phyloP scores from a whole-genome alignment of 345 rosid genomes.

The Schrenkiella parvula region DNA sequence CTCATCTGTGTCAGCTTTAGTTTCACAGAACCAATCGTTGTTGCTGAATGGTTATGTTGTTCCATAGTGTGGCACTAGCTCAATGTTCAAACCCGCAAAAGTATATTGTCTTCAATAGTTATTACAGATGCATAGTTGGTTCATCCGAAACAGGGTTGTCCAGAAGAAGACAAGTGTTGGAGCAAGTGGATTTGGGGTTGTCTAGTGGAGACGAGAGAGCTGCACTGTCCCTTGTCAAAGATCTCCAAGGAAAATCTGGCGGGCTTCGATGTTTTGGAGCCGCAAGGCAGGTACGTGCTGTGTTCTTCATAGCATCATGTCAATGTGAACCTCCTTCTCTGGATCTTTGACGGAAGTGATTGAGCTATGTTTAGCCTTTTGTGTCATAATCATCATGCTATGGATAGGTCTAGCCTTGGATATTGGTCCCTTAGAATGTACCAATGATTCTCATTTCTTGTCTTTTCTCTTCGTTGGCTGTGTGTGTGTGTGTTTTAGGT shows the following conservation, averaged over 20 bases:
- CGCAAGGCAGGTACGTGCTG: constrained; percentile 56
- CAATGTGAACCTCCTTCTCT: neutral
- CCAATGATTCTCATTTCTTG: neutral
- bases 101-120: constrained; percentile 17
- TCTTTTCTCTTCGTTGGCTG: neutral
- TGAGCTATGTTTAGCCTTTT: neutral
- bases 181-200: constrained; percentile 66
- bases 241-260: constrained; percentile 69
- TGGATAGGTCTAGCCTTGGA: neutral
- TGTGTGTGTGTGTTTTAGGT: constrained; percentile 36
- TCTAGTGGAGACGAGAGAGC: constrained; percentile 72
- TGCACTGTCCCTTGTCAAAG: constrained; percentile 64
- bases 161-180: constrained; percentile 43
- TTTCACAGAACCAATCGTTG: neutral
- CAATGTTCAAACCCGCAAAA: constrained; percentile 23
- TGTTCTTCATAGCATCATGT: neutral
- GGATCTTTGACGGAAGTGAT: neutral
- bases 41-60: constrained; percentile 47
- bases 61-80: constrained; percentile 23
- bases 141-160: constrained; percentile 45
- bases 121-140: constrained; percentile 25
- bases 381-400: neutral
- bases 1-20: neutral
- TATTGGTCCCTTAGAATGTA: neutral
- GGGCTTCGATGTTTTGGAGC: constrained; percentile 80